Base-by-base conservation (phyloP, 106 monocot genomes). In the Apostasia ramifera region DNA sequence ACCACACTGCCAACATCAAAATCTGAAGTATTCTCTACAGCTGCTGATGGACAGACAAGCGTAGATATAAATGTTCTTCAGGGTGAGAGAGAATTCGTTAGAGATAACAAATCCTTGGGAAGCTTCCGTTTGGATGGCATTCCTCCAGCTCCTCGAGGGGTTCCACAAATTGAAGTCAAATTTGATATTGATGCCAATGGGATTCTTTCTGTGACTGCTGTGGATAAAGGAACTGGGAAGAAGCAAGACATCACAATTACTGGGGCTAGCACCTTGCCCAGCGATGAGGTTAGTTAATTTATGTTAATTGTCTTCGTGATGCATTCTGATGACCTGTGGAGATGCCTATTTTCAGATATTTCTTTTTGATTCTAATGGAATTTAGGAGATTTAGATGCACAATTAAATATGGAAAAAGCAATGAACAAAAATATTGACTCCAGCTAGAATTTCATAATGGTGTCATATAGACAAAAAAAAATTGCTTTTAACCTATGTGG, bases 151-250 rank as follows among this genome's bases (percentile, higher is more conserved):
- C 94, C 94, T n/a, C 75, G 91, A 15, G 94, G 94, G 6, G 85
- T 94, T 40, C 90, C 91, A 6, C 94, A 94, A 53, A 94, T 94
- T 14, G 91, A 94, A 67, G 94, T 94, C 41, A 94, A 94, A 68
- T 94, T 94, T 63, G 94, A 94, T 58, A 94, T 94, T 57, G 94
- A 94, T 72, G 94, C 94, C 44, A 94, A 94, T 55, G 90, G 94
- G 49, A 94, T 94, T 56, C 87, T 94, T 3, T 88, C 87, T 37
- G 94, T 94, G 52, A 53, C 87, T 13, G 85, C 91, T 37, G 66
- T 85, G 8, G 90, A 86, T 55, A 91, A 91, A 74, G 90, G 86
- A 1, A 84, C 83, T 15, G 86, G 83, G 55, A 90, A 86, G 77
- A 86, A 86, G 66, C 90, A 86, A 75, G 86, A 86, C 66, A 90